Percentiles rank a stretch among this genome's conserved stretches.
Evolutionary conservation across 331 rosid species (phyloP).

Genomic region (Spiraea crenata): DNA sequence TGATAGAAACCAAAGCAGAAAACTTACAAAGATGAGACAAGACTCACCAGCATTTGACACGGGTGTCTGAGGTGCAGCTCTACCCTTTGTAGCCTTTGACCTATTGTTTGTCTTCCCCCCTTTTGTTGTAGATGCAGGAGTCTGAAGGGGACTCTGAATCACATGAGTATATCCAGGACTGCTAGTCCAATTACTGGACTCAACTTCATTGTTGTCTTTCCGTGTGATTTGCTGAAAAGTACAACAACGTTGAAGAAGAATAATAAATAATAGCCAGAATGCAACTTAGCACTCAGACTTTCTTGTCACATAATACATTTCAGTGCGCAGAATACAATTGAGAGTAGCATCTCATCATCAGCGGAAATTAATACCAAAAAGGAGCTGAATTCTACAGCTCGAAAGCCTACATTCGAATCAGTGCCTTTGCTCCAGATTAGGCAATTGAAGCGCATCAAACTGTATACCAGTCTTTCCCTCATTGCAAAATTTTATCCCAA

Average conservation of each 20-base stretch:
- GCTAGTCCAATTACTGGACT: slow-evolving; percentile 46
- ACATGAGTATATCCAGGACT: slow-evolving; percentile 50
- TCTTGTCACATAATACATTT: not conserved
- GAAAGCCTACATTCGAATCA: not conserved
- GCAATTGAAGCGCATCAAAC: not conserved
- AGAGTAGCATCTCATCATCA: not conserved
- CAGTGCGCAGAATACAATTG: not conserved
- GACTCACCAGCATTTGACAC: slow-evolving; percentile 65
- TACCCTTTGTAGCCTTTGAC: slow-evolving; percentile 62
- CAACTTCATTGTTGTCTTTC: slow-evolving; percentile 54
- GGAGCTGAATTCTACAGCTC: slow-evolving; percentile 1
- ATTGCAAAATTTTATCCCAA: not conserved
- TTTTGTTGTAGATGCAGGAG: slow-evolving; percentile 73
- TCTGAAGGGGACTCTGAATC: slow-evolving; percentile 49
- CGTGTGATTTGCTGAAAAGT: slow-evolving; percentile 61
- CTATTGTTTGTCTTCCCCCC: slow-evolving; percentile 60
- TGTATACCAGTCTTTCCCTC: not conserved
- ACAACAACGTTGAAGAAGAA: slow-evolving; percentile 26
- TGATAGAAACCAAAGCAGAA: not conserved
- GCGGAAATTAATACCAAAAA: not conserved
- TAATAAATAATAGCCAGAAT: slow-evolving; percentile 8
- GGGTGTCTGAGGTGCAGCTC: slow-evolving; percentile 73
- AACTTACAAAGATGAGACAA: slow-evolving; percentile 12
- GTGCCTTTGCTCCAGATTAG: not conserved
- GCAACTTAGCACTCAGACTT: not conserved